phyloP scores from a whole-genome alignment of 306 rosid genomes.

The Vigna mungo region DNA sequence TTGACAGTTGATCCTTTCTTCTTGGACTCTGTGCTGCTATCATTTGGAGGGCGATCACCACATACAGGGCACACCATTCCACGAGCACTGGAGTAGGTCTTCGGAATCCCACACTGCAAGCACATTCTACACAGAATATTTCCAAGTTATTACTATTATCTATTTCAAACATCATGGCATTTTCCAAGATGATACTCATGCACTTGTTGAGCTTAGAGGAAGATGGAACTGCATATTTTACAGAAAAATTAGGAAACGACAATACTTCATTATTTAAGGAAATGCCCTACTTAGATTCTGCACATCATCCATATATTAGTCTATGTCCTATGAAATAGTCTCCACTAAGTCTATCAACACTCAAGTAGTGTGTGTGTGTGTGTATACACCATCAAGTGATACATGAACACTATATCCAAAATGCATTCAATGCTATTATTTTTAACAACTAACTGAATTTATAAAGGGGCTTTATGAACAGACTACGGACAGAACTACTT shows the following conservation, averaged over 20 bases:
- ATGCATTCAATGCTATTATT: not conserved
- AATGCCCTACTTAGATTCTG: not conserved
- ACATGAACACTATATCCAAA: not conserved
- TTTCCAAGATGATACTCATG: not conserved
- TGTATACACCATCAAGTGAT: not conserved
- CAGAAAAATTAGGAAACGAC: not conserved
- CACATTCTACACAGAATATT: conserved; percentile 70
- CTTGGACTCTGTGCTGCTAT: conserved; percentile 61
- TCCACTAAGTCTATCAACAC: too few species aligned
- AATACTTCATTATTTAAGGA: not conserved
- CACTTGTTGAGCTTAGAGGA: not conserved
- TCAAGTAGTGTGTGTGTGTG: too few species aligned
- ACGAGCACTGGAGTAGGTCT: conserved; percentile 75
- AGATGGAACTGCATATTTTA: not conserved
- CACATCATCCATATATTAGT: not conserved
- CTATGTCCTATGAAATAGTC: too few species aligned
- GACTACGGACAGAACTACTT: conserved; percentile 26
- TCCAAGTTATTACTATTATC: too few species aligned
- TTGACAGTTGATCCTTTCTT: conserved; percentile 88
- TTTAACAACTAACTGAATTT: conserved; percentile 5
- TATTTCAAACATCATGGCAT: conserved; percentile 4
- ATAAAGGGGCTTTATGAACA: conserved; percentile 23
- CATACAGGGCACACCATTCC: conserved; percentile 96
- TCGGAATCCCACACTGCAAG: conserved; percentile 94
- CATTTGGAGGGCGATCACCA: conserved; percentile 79